Percentiles rank a stretch among this genome's conserved stretches.
Evolutionary conservation across 331 rosid genomes (phyloP).

Genomic region (Quercus lobata): DNA sequence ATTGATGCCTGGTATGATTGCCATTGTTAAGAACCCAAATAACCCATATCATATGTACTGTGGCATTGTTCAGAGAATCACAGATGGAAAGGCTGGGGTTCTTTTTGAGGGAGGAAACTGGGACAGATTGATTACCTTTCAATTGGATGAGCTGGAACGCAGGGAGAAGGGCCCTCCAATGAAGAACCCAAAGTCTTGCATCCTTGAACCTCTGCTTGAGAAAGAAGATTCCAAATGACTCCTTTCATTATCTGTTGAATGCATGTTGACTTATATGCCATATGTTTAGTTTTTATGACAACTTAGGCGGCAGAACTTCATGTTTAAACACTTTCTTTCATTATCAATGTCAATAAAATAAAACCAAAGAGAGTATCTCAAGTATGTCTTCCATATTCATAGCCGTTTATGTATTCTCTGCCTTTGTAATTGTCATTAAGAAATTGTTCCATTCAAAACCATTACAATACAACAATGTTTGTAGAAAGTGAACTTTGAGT

Average conservation of each 20-base stretch:
- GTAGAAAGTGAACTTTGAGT: constrained; percentile 11
- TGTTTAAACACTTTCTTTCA: not conserved
- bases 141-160: constrained; percentile 77
- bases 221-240: constrained; percentile 33
- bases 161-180: constrained; percentile 94
- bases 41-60: constrained; percentile 81
- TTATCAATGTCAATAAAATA: not conserved
- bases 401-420: not conserved
- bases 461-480: not conserved
- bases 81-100: constrained; percentile 91
- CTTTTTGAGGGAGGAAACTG: constrained; percentile 59
- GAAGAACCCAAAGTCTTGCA: constrained; percentile 64
- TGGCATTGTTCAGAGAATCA: constrained; percentile 91
- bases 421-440: not conserved
- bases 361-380: not conserved
- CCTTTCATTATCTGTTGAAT: constrained; percentile 5
- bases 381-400: constrained; percentile 3
- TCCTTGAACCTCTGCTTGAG: constrained; percentile 65
- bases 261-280: constrained; percentile 13
- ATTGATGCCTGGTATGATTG: constrained; percentile 92
- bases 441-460: constrained; percentile 3
- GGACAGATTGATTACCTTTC: constrained; percentile 64
- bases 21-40: constrained; percentile 77
- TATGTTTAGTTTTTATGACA: constrained; percentile 16
- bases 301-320: not conserved